These are phyloP conservation scores for Neonectria sp. DNA, from an alignment of 2,329 filamentous ascomycete species.

Conservation along the genomic window DNA sequence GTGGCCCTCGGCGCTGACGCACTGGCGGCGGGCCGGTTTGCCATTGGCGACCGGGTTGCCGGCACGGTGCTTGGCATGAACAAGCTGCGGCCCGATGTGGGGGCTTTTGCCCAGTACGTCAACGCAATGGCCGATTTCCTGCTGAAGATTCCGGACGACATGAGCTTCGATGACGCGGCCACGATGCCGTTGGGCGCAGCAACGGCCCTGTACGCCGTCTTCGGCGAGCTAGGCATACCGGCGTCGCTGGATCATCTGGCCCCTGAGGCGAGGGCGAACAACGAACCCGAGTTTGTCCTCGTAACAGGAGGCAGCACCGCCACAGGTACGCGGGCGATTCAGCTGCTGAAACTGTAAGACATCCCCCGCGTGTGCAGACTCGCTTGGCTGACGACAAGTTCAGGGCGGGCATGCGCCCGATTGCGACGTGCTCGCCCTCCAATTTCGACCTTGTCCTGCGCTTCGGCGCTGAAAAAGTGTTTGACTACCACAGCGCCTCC, in stretches of 20 bases:
- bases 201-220: constrained; percentile 15
- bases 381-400: too few relatives aligned
- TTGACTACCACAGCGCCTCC: constrained; percentile 60
- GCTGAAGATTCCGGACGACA: constrained; percentile 43
- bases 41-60: constrained; percentile 46
- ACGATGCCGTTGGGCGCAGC: constrained; percentile 43
- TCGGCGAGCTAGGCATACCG: too few relatives aligned
- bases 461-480: constrained; percentile 60
- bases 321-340: constrained; percentile 60
- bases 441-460: constrained; percentile 59
- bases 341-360: constrained; percentile 52
- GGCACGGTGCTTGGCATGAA: constrained; percentile 45
- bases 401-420: constrained; percentile 54
- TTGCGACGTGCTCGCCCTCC: constrained; percentile 61
- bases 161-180: constrained; percentile 41
- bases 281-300: constrained; percentile 51
- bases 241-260: too few relatives aligned
- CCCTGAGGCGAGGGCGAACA: too few relatives aligned
- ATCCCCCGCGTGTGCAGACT: too few relatives aligned
- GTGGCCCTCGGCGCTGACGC: constrained; percentile 43
- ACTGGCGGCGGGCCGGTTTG: constrained; percentile 15
- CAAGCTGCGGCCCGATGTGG: constrained; percentile 33
- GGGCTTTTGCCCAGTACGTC: constrained; percentile 51
- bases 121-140: constrained; percentile 38
- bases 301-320: constrained; percentile 63